Conservation (phyloP, 345 rosid species). For the Jatropha curcas region DNA sequence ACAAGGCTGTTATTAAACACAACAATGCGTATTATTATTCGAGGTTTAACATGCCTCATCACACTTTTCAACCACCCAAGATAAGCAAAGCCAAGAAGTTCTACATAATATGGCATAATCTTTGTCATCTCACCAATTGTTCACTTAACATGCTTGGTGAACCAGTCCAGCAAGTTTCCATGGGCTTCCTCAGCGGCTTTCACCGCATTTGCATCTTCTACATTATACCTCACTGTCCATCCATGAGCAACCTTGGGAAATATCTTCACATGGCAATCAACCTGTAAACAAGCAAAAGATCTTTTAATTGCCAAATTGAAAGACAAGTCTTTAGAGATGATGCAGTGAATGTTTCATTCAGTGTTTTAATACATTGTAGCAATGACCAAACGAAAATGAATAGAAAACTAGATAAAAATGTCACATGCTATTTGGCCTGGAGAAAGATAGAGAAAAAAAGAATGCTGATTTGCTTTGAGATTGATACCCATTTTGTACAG, state of each 20-base stretch:
- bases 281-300: constrained; percentile 34
- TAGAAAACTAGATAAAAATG: background rate
- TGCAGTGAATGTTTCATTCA: background rate
- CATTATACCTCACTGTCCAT: constrained; percentile 66
- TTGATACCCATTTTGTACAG: background rate
- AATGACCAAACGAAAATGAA: background rate
- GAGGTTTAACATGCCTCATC: background rate
- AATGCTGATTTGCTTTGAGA: background rate
- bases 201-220: constrained; percentile 47
- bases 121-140: too few relatives aligned
- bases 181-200: constrained; percentile 73
- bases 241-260: constrained; percentile 74
- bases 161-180: constrained; percentile 58
- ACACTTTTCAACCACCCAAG: background rate
- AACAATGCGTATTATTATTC: too few relatives aligned
- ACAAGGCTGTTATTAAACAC: too few relatives aligned
- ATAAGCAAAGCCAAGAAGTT: background rate
- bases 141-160: constrained; percentile 55
- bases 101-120: background rate
- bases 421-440: too few relatives aligned
- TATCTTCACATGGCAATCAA: constrained; percentile 60
- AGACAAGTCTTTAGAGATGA: background rate
- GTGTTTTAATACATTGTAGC: background rate
- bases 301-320: background rate
- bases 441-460: background rate